phyloP scores from a whole-genome alignment of 305 asterid species.

The Fraxinus latifolia region DNA sequence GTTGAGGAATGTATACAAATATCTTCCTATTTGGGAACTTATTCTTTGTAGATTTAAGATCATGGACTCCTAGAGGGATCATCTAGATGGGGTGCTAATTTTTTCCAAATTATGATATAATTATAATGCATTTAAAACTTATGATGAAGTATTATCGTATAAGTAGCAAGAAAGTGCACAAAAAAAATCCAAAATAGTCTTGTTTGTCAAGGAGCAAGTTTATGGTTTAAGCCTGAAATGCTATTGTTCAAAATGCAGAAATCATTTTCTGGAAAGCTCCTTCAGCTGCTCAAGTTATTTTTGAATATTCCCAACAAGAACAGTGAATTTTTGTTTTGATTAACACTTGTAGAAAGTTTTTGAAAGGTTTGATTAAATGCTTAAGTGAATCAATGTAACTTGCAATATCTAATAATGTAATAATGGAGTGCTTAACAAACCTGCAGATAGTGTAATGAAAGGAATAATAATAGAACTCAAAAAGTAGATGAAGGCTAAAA shows the following conservation, averaged over 20 bases:
- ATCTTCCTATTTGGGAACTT: slow-evolving; percentile 7
- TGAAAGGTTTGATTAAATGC: background rate
- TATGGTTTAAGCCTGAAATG: background rate
- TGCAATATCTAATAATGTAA: background rate
- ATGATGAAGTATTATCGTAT: background rate
- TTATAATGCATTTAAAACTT: background rate
- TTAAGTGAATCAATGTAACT: background rate
- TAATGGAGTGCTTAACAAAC: background rate
- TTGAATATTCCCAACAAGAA: background rate
- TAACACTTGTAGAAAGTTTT: background rate
- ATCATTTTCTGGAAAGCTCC: background rate
- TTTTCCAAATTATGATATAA: background rate
- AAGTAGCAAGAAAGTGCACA: background rate
- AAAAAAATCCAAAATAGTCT: too few species aligned
- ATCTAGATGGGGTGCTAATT: background rate
- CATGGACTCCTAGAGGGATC: background rate
- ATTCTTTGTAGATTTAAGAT: background rate
- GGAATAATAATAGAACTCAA: background rate
- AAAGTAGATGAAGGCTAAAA: background rate
- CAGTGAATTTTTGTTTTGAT: background rate
- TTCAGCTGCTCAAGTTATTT: background rate
- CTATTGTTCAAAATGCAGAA: background rate
- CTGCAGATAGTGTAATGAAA: background rate
- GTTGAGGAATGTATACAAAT: slow-evolving; percentile 2
- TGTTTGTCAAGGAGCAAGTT: background rate